These are phyloP conservation scores for Diplodia seriata DNA, from an alignment of 2,329 filamentous ascomycete species.

Conservation along the genomic window DNA sequence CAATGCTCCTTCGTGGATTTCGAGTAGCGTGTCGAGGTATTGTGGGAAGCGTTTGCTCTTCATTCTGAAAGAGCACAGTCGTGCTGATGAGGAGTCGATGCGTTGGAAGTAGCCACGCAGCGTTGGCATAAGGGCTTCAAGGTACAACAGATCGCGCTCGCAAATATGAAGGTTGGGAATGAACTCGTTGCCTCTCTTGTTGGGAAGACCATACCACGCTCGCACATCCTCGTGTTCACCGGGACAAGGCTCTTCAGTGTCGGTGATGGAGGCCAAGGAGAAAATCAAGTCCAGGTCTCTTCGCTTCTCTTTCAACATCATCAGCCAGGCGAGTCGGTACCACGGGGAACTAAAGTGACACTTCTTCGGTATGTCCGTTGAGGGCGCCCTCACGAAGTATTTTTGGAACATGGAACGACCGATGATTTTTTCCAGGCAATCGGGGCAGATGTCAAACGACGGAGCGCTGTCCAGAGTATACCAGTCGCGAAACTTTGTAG, in stretches of 20 bases:
- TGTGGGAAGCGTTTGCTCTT: constrained; percentile 62
- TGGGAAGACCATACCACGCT: constrained; percentile 77
- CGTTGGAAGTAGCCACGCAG: constrained; percentile 70
- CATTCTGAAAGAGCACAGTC: constrained; percentile 73
- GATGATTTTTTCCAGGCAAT: constrained; percentile 76
- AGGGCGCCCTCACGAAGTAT: constrained; percentile 68
- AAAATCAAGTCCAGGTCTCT: constrained; percentile 73
- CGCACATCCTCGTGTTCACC: constrained; percentile 63
- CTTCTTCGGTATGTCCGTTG: constrained; percentile 64
- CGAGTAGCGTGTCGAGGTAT: constrained; percentile 64
- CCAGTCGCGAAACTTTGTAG: constrained; percentile 76
- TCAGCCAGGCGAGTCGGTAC: constrained; percentile 83
- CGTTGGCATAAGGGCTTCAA: constrained; percentile 76
- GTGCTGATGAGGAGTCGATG: constrained; percentile 42
- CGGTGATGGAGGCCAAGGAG: constrained; percentile 69
- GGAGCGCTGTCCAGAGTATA: constrained; percentile 74
- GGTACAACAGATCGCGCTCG: constrained; percentile 72
- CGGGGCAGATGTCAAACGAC: constrained; percentile 81
- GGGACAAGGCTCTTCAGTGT: constrained; percentile 64
- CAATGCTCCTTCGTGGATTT: constrained; percentile 43
- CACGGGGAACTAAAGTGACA: constrained; percentile 85
- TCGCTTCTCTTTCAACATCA: constrained; percentile 74
- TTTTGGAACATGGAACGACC: constrained; percentile 70
- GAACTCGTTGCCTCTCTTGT: constrained; percentile 68
- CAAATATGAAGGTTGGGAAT: constrained; percentile 79